phyloP scores from a whole-genome alignment of 257 asterid species.

The Solanum rostratum region DNA sequence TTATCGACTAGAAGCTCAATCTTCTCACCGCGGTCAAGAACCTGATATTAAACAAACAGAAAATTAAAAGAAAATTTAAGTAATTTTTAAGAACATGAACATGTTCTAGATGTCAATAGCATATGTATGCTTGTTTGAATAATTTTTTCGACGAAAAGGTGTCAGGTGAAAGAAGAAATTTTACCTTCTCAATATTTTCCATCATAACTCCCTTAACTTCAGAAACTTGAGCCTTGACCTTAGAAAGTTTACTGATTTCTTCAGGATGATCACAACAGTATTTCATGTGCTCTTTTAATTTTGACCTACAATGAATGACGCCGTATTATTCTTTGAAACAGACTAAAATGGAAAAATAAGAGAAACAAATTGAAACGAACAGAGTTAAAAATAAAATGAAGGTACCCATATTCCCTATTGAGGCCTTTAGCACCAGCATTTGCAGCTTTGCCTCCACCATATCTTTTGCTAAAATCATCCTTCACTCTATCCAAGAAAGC shows the following conservation, averaged over 20 bases:
- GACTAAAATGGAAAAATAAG: neutral
- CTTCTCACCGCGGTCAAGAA: conserved; percentile 46
- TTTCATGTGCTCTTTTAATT: conserved; percentile 45
- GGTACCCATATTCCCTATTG: conserved; percentile 33
- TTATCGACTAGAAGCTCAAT: conserved; percentile 40
- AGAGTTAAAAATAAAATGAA: neutral
- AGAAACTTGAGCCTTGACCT: conserved; percentile 44
- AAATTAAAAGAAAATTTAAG: neutral
- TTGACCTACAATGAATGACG: conserved; percentile 18
- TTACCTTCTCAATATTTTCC: conserved; percentile 56
- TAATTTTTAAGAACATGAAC: neutral
- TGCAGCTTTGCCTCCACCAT: conserved; percentile 35
- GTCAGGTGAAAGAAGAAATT: neutral
- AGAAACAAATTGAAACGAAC: neutral
- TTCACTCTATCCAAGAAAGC: conserved; percentile 36
- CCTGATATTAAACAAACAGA: conserved; percentile 5
- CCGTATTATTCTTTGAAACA: neutral
- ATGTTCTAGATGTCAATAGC: neutral
- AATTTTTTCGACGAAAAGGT: neutral
- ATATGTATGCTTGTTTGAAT: neutral
- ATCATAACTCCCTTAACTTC: conserved; percentile 54
- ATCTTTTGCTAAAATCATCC: conserved; percentile 39
- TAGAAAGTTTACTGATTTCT: conserved; percentile 38
- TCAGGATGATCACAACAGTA: conserved; percentile 39
- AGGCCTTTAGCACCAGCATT: conserved; percentile 33